A percentile compares a stretch with the other conserved stretches of the same genome.
phyloP scores from a whole-genome alignment of 768 basidiomycete species.

The Podaxis sp. region DNA sequence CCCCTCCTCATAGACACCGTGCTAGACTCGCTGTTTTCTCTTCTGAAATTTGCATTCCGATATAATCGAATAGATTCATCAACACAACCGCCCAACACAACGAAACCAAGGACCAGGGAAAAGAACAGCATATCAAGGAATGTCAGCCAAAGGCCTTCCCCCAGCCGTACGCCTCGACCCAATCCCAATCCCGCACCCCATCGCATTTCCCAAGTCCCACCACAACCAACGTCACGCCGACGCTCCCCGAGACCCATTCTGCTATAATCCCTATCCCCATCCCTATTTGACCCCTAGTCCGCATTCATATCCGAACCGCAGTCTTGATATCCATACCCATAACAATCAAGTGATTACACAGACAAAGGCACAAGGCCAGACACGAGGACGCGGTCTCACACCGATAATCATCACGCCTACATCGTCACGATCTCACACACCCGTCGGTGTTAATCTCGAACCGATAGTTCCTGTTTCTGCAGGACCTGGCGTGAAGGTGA shows the following conservation, averaged over 20 bases:
- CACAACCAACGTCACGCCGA: not conserved
- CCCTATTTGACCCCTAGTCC: not conserved
- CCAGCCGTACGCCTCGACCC: slow-evolving; percentile 9
- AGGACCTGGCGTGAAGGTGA: not conserved
- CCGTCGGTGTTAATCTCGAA: not conserved
- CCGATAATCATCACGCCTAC: slow-evolving; percentile 5
- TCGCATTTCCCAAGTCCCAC: not conserved
- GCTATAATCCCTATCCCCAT: not conserved
- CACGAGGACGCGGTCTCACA: not conserved
- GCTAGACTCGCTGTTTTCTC: not conserved
- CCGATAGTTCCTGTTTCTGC: not conserved
- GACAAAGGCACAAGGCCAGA: not conserved
- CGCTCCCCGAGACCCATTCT: not conserved
- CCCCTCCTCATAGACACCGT: not conserved
- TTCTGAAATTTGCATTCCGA: no score
- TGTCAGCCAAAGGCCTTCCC: slow-evolving; percentile 8
- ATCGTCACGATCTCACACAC: slow-evolving; percentile 6
- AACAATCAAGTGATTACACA: not conserved
- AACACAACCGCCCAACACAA: no score
- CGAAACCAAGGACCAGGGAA: no score
- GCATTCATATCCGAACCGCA: not conserved
- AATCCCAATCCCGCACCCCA: not conserved
- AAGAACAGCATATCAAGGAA: not conserved
- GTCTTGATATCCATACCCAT: not conserved
- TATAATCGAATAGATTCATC: no score